Evolutionary conservation across 805 yeast genomes (phyloP), one percentile per base, ranked within the genome.

Genomic region (Schwanniomyces vanrijiae): DNA sequence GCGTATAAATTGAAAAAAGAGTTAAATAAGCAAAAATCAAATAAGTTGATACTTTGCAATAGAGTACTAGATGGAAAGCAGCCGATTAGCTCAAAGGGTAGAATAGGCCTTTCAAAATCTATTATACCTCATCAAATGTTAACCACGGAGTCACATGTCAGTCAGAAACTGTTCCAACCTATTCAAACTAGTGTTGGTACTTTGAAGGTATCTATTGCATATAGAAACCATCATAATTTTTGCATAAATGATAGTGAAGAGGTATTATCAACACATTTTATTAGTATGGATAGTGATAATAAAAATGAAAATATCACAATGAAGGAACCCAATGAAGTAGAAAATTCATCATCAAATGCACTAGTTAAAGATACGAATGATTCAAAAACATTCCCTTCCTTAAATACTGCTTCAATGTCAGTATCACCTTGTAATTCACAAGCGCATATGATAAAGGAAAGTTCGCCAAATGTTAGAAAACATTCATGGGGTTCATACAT

Each of bases 31-130:
- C 37, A 52, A 13, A 53, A 53, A 38, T 49, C 54, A 24, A 56
- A 51, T 43, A 49, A 45, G 33, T 62, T 84, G 46, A 64, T 64
- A 37, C 65, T 91, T 1, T 81, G 82, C 5, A 79, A 85, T 42
- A 75, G 89, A 45, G 65, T 87, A 0, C 59, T 88, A 26, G 91
- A 90, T 61, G 97, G 96, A 0, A 78, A 84, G 13, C 80, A 82
- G 53, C 86, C 94, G 0, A 87, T 91, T 24, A 74, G 83, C 9
- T 85, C 95, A 1, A 84, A 83, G 60, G 96, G 96, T 2, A 71
- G 97, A 51, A 79, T 90, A 20, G 97, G 97, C 0, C 73, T 92
- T 45, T 84, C 92, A 51, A 86, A 86, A 61, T 70, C 84, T 3
- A 76, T 85, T 2, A 76, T 82, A 47, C 81, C 65, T 50, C 71